A percentile compares a stretch with the other conserved stretches of the same genome.
These are phyloP conservation scores for Penicillium sumatraense DNA, from an alignment of 2,329 filamentous ascomycete species.

Conservation along the genomic window DNA sequence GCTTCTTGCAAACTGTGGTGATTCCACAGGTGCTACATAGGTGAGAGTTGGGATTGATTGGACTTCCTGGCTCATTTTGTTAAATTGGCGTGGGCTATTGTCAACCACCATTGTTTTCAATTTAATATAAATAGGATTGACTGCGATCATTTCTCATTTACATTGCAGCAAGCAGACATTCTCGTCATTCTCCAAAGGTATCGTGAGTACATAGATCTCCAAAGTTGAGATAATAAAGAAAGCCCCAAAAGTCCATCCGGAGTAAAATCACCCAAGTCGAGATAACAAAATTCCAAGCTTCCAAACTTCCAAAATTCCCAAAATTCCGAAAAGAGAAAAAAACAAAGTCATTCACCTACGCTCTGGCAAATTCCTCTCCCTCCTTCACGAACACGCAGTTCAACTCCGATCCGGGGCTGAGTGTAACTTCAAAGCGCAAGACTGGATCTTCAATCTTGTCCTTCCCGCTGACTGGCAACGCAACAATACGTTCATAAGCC, in stretches of 20 bases:
- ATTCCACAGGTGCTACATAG: neutral
- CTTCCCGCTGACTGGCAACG: slow-evolving; percentile 35
- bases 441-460: slow-evolving; percentile 41
- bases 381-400: slow-evolving; percentile 46
- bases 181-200: too few species aligned
- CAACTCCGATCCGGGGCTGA: slow-evolving; percentile 43
- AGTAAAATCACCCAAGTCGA: neutral
- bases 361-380: slow-evolving; percentile 18
- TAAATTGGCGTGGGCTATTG: neutral
- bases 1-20: neutral
- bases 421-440: slow-evolving; percentile 44
- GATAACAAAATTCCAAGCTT: neutral
- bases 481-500: slow-evolving; percentile 44
- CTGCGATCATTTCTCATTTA: slow-evolving; percentile 5
- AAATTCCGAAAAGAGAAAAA: too few species aligned
- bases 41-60: neutral
- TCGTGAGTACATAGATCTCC: too few species aligned
- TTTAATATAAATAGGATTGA: neutral
- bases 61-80: neutral
- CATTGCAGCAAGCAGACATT: neutral
- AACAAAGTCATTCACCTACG: too few species aligned
- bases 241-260: neutral
- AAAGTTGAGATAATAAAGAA: too few species aligned
- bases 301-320: neutral
- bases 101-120: neutral